Conservation (phyloP, 805 yeast genomes). For the Candida mattraensis region DNA sequence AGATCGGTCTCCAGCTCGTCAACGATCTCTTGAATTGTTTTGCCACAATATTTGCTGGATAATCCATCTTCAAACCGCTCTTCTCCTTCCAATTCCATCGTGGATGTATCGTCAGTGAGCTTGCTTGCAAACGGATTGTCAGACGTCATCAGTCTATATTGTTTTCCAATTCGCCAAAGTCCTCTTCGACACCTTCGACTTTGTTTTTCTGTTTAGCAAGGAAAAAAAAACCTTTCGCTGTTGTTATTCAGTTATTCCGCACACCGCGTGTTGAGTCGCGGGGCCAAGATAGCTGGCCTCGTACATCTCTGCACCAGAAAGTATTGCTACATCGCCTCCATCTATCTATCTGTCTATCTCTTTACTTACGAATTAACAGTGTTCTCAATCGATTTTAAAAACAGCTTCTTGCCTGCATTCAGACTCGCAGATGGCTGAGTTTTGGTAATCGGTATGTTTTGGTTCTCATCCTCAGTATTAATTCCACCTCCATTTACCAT, state of each 20-base stretch:
- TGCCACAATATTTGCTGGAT: constrained; percentile 62
- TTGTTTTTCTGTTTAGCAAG: not conserved
- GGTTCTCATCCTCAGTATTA: constrained; percentile 2
- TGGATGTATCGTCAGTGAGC: constrained; percentile 14
- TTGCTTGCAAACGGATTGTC: constrained; percentile 25
- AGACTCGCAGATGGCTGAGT: not conserved
- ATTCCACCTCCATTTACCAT: constrained; percentile 12
- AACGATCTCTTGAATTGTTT: constrained; percentile 66
- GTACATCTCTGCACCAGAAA: no score
- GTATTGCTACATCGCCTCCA: no score
- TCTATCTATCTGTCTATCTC: constrained; percentile 1
- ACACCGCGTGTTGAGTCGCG: no score
- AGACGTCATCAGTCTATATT: constrained; percentile 17
- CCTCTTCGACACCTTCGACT: not conserved
- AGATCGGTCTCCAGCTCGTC: constrained; percentile 61
- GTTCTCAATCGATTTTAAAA: constrained; percentile 21
- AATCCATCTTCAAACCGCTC: constrained; percentile 15
- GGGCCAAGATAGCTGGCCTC: no score
- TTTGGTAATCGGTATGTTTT: not conserved
- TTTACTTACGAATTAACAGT: no score
- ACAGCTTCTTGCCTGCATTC: constrained; percentile 11
- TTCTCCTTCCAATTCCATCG: constrained; percentile 6
- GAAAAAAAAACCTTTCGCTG: no score
- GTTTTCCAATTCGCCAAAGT: not conserved
- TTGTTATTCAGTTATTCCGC: no score